These are phyloP conservation scores for Epichloe typhina DNA, from an alignment of 2,329 filamentous ascomycete genomes.

Conservation along the genomic window DNA sequence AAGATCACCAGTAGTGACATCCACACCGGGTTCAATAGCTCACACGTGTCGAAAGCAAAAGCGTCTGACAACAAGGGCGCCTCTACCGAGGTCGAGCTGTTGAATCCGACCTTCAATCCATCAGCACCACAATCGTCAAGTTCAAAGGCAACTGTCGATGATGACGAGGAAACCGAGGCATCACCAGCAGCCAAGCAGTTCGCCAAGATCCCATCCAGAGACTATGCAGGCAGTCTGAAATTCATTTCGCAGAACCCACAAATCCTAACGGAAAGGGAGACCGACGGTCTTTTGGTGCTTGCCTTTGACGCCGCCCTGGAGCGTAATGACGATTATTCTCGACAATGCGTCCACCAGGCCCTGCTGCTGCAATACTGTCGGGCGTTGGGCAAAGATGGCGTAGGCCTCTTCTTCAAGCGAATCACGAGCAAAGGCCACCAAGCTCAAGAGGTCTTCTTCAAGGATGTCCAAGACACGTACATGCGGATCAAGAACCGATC, in stretches of 20 bases:
- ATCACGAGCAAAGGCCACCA: constrained; percentile 84
- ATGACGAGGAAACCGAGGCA: constrained; percentile 63
- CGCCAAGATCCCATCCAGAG: constrained; percentile 59
- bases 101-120: constrained; percentile 50
- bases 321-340: constrained; percentile 59
- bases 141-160: constrained; percentile 31
- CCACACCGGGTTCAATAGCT: constrained; percentile 82
- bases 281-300: constrained; percentile 79
- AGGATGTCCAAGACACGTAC: constrained; percentile 87
- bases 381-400: constrained; percentile 74
- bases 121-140: constrained; percentile 4
- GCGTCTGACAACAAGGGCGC: constrained; percentile 32
- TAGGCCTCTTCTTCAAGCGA: constrained; percentile 88
- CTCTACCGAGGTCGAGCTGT: constrained; percentile 50
- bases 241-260: constrained; percentile 70
- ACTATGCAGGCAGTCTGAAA: constrained; percentile 59
- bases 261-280: constrained; percentile 73
- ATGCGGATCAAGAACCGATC: constrained; percentile 65
- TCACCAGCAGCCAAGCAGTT: constrained; percentile 71
- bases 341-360: constrained; percentile 86
- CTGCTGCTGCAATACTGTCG: constrained; percentile 91
- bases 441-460: constrained; percentile 79
- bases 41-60: constrained; percentile 56
- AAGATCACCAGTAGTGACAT: constrained; percentile 93
- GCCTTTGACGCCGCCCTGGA: constrained; percentile 83